These are phyloP conservation scores for Hagleromyces aurorensis DNA, from an alignment of 805 yeast genomes.

Conservation along the genomic window DNA sequence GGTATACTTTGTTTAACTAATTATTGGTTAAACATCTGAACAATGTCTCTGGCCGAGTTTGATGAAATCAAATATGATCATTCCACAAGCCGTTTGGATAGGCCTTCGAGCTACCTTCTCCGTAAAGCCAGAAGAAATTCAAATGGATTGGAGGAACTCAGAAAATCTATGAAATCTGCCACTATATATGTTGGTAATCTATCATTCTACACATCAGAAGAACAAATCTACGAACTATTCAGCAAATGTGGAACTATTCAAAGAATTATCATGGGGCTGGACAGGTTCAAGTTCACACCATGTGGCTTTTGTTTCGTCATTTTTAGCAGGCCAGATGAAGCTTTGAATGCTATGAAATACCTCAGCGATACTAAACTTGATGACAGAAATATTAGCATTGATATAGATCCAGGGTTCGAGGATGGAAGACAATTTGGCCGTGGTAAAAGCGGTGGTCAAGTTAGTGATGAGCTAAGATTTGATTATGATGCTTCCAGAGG, in stretches of 20 bases:
- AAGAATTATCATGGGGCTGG: conserved; percentile 89
- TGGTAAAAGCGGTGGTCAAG: conserved; percentile 90
- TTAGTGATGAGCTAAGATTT: conserved; percentile 54
- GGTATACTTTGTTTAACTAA: too few relatives aligned
- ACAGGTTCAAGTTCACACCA: conserved; percentile 83
- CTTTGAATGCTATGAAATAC: conserved; percentile 76
- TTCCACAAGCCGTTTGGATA: conserved; percentile 61
- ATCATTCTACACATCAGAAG: conserved; percentile 88
- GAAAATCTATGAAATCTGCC: conserved; percentile 54
- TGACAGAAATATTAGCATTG: conserved; percentile 74
- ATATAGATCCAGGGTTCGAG: conserved; percentile 90
- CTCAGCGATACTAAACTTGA: conserved; percentile 77
- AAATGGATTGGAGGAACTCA: conserved; percentile 53
- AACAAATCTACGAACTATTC: conserved; percentile 83
- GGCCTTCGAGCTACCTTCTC: conserved; percentile 61
- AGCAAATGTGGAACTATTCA: conserved; percentile 72
- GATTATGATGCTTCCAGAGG: conserved; percentile 44
- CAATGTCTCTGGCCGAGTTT: conserved; percentile 41
- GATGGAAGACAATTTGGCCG: conserved; percentile 97
- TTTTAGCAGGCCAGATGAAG: conserved; percentile 58
- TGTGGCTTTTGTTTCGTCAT: conserved; percentile 95
- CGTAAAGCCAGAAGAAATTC: conserved; percentile 50
- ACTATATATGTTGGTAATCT: conserved; percentile 90
- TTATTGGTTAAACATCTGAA: too few relatives aligned
- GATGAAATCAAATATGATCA: conserved; percentile 50